Evolutionary conservation across 2,329 filamentous ascomycete genomes (phyloP).

Genomic region (Zelopaecilomyces penicillatus): DNA sequence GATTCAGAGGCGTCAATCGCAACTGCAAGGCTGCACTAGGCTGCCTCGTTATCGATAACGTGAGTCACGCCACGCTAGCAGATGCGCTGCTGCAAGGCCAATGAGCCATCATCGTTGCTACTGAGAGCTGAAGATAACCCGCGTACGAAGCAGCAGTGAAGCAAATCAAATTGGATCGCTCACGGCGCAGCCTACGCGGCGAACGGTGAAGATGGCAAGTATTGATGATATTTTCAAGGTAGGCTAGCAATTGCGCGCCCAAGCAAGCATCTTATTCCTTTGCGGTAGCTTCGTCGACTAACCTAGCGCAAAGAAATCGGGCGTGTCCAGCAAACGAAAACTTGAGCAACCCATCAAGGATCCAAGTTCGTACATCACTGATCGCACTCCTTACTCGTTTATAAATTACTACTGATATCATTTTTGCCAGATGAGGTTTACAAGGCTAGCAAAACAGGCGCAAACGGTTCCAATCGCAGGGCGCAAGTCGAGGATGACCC

Average conservation of each 20-base stretch:
- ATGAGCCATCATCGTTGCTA: no score
- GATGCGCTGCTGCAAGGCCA: no score
- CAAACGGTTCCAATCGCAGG: constrained; percentile 37
- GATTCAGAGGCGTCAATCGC: no score
- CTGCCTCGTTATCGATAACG: no score
- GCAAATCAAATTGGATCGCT: no score
- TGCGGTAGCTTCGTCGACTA: no score
- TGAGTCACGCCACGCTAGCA: no score
- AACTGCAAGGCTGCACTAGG: no score
- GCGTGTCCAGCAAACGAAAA: constrained; percentile 52
- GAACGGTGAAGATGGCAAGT: constrained; percentile 37
- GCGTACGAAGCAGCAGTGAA: no score
- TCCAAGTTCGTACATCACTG: constrained; percentile 42
- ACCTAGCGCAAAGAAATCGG: constrained; percentile 26
- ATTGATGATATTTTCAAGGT: constrained; percentile 54
- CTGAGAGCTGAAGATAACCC: no score
- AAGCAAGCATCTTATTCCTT: constrained; percentile 11
- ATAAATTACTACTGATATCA: background rate
- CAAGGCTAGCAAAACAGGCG: constrained; percentile 49
- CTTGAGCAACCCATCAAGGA: constrained; percentile 53
- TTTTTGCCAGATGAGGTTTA: constrained; percentile 47
- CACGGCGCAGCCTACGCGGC: no score
- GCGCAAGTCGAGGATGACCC: constrained; percentile 33
- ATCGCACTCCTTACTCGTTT: background rate
- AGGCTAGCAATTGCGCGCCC: background rate